These are phyloP conservation scores for Bocquillonia castaneifolia DNA, from an alignment of 441 rosid genomes.

Conservation along the genomic window DNA sequence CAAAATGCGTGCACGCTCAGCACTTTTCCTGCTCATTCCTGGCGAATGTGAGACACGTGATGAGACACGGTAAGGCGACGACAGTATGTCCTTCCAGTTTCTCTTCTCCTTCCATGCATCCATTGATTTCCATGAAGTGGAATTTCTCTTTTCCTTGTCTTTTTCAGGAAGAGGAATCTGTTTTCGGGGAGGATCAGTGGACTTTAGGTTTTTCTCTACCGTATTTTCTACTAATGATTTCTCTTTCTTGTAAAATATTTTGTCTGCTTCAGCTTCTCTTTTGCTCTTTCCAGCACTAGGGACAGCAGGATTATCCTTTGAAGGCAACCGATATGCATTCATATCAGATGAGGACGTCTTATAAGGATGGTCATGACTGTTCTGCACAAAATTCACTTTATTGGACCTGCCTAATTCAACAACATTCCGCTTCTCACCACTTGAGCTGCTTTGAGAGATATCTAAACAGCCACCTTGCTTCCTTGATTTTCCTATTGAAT, in stretches of 20 bases:
- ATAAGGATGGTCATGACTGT: constrained; percentile 30
- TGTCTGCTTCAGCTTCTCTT: constrained; percentile 52
- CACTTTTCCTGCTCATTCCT: constrained; percentile 63
- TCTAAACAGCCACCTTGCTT: constrained; percentile 33
- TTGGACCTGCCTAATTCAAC: constrained; percentile 36
- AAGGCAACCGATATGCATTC: constrained; percentile 31
- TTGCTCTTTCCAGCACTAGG: constrained; percentile 41
- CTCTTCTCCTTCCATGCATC: constrained; percentile 88
- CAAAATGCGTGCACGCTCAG: constrained; percentile 63
- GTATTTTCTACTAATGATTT: constrained; percentile 31
- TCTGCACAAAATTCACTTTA: constrained; percentile 35
- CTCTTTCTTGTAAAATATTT: constrained; percentile 41
- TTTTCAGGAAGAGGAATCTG: constrained; percentile 39
- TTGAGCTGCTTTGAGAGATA: constrained; percentile 26
- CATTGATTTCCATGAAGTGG: constrained; percentile 55
- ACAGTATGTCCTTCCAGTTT: constrained; percentile 74
- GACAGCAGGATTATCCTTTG: constrained; percentile 31
- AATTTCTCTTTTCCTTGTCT: constrained; percentile 56
- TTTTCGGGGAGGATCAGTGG: constrained; percentile 38
- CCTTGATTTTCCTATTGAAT: constrained; percentile 30
- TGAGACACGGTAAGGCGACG: constrained; percentile 59
- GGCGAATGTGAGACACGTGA: constrained; percentile 66
- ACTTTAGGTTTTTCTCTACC: constrained; percentile 40
- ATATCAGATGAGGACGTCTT: constrained; percentile 28
- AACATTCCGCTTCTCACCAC: constrained; percentile 30